Percentiles rank a stretch among this genome's conserved stretches.
Conservation (phyloP, 257 asterid genomes). For the Solanum bulbocastanum region DNA sequence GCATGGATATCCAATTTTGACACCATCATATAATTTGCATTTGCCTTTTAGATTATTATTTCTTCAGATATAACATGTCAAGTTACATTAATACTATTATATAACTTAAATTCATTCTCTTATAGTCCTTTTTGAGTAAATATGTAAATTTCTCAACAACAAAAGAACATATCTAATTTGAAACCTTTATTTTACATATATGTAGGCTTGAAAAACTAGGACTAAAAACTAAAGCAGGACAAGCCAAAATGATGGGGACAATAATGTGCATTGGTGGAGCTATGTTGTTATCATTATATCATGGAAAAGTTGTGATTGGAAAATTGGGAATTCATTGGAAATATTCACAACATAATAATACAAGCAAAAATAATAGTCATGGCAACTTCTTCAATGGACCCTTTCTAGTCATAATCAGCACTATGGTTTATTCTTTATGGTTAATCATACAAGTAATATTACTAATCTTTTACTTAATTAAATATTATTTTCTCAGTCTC, state of each 20-base stretch:
- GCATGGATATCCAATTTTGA: neutral
- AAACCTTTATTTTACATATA: too few relatives aligned
- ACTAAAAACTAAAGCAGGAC: conserved; percentile 47
- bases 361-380: conserved; percentile 27
- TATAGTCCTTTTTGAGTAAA: neutral
- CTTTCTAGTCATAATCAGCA: conserved; percentile 48
- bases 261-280: conserved; percentile 69
- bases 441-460: conserved; percentile 53
- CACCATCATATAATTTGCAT: too few relatives aligned
- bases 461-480: neutral
- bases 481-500: too few relatives aligned
- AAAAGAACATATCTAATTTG: neutral
- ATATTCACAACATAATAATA: conserved; percentile 27
- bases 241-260: conserved; percentile 62
- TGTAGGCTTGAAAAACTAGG: conserved; percentile 51
- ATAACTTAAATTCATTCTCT: too few relatives aligned
- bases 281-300: conserved; percentile 52
- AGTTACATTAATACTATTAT: neutral
- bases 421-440: conserved; percentile 71
- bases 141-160: neutral
- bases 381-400: conserved; percentile 47
- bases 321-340: conserved; percentile 54
- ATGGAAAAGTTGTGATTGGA: conserved; percentile 42
- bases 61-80: neutral
- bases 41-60: too few relatives aligned